phyloP scores from a whole-genome alignment of 257 asterid genomes.

The Linaria vulgaris region DNA sequence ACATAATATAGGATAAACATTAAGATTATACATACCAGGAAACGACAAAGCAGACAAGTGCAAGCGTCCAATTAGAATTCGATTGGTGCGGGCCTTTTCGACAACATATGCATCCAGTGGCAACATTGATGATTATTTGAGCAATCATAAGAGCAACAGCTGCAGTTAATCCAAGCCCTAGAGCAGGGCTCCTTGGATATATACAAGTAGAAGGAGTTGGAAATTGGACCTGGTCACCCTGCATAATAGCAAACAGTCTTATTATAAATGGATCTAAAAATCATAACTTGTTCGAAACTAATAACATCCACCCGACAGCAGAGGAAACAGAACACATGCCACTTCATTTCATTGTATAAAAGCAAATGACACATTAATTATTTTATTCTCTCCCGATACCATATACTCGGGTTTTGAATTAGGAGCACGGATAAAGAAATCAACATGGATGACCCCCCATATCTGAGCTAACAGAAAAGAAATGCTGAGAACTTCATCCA shows the following conservation, averaged over 20 bases:
- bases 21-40: constrained; percentile 62
- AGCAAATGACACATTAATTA: too few relatives aligned
- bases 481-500: too few relatives aligned
- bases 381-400: too few relatives aligned
- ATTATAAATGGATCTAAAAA: neutral
- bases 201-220: constrained; percentile 67
- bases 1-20: neutral
- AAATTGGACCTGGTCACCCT: constrained; percentile 65
- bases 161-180: constrained; percentile 73
- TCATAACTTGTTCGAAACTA: neutral
- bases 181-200: constrained; percentile 85
- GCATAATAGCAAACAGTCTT: constrained; percentile 23
- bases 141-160: constrained; percentile 82
- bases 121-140: constrained; percentile 61
- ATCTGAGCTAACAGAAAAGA: too few relatives aligned
- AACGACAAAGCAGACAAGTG: constrained; percentile 69
- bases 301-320: too few relatives aligned
- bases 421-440: too few relatives aligned
- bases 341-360: too few relatives aligned
- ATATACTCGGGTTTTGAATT: too few relatives aligned
- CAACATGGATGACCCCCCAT: too few relatives aligned
- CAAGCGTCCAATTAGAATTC: constrained; percentile 64
- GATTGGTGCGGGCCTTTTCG: constrained; percentile 60
- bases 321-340: too few relatives aligned
- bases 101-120: constrained; percentile 90